Percentiles rank a stretch among this genome's conserved stretches.
Evolutionary conservation across 1,284 basidiomycete genomes (phyloP).

Genomic region (Sutorius eximius): DNA sequence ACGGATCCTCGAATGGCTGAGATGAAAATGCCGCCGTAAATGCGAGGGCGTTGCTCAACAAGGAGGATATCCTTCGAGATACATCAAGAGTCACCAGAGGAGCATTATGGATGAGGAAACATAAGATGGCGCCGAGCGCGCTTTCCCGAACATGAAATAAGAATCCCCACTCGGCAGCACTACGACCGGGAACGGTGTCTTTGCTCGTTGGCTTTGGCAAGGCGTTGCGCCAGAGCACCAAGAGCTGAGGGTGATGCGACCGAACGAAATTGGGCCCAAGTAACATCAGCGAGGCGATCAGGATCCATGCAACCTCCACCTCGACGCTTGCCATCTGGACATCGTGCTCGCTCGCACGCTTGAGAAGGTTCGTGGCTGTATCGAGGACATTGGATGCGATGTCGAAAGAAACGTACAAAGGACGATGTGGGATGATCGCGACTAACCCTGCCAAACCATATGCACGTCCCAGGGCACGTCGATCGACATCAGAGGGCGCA

Average conservation of each 20-base stretch:
- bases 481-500: conserved; percentile 70
- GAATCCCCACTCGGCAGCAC: conserved; percentile 86
- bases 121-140: conserved; percentile 85
- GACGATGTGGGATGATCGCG: conserved; percentile 81
- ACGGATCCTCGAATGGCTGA: conserved; percentile 51
- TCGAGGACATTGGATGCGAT: conserved; percentile 89
- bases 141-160: conserved; percentile 89
- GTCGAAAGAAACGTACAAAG: conserved; percentile 94
- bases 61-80: conserved; percentile 80
- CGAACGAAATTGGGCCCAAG: conserved; percentile 94
- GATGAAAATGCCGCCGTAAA: conserved; percentile 77
- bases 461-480: conserved; percentile 82
- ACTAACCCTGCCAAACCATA: conserved; percentile 89
- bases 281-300: conserved; percentile 88
- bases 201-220: conserved; percentile 92
- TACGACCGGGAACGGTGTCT: conserved; percentile 68
- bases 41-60: conserved; percentile 87
- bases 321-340: conserved; percentile 81
- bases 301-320: conserved; percentile 93
- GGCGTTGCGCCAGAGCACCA: conserved; percentile 96
- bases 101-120: conserved; percentile 84
- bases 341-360: conserved; percentile 89
- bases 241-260: conserved; percentile 86
- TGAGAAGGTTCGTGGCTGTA: conserved; percentile 87
- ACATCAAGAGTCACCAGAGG: conserved; percentile 89